Conservation (phyloP, 441 rosid genomes). For the Hura crepitans region DNA sequence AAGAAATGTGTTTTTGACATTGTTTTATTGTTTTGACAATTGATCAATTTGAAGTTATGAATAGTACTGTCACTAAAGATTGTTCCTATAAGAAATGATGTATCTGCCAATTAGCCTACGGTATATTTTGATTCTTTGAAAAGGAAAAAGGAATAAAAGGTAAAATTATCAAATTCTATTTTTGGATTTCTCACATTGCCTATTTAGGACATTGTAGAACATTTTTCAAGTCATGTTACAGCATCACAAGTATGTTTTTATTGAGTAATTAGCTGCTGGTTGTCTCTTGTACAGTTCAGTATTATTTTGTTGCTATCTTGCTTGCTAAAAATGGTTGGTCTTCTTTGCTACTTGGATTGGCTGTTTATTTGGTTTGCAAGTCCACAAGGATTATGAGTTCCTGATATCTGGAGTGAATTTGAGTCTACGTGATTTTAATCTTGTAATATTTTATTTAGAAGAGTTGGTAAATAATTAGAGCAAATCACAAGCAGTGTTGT, state of each 20-base stretch:
- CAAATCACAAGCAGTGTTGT: neutral
- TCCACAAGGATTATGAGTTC: neutral
- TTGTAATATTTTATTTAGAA: neutral
- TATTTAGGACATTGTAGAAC: neutral
- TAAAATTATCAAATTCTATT: neutral
- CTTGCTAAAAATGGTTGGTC: slow-evolving; percentile 1
- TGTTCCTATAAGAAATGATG: neutral
- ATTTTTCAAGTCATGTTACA: neutral
- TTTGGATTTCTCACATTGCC: neutral
- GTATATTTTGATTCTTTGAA: neutral
- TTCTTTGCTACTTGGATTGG: neutral
- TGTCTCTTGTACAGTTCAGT: neutral
- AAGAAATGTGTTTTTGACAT: neutral
- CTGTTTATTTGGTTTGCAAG: neutral
- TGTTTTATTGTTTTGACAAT: neutral
- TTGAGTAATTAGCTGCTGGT: neutral
- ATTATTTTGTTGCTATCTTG: neutral
- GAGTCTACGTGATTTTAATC: neutral
- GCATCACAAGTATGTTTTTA: neutral
- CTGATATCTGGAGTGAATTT: neutral
- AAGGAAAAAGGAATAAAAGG: too few species aligned
- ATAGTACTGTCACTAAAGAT: neutral
- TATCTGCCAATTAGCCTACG: neutral
- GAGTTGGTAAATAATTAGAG: neutral
- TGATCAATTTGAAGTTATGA: neutral